A percentile compares a stretch with the other conserved stretches of the same genome.
Conservation (phyloP, 2,329 filamentous ascomycete species). For the Penicillium palitans region DNA sequence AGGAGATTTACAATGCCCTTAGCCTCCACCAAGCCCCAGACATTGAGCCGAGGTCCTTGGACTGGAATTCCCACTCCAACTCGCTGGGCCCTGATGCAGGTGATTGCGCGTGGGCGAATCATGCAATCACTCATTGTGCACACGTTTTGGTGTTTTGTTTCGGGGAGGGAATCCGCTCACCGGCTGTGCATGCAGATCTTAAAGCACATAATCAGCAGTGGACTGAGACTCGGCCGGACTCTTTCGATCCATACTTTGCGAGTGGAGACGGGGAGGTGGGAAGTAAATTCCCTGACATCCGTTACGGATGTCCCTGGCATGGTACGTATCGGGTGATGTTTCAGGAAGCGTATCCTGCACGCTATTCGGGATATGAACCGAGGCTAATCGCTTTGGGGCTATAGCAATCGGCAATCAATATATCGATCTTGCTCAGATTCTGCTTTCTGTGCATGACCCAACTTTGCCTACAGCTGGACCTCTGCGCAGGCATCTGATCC, state of each 20-base stretch:
- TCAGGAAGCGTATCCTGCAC: background rate
- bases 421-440: slow-evolving; percentile 20
- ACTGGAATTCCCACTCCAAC: slow-evolving; percentile 32
- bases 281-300: slow-evolving; percentile 23
- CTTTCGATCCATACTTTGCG: slow-evolving; percentile 27
- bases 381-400: background rate
- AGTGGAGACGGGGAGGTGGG: slow-evolving; percentile 20
- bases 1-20: slow-evolving; percentile 38
- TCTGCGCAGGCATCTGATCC: slow-evolving; percentile 14
- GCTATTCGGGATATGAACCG: background rate
- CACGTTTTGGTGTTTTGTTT: slow-evolving; percentile 30
- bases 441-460: slow-evolving; percentile 22
- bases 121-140: slow-evolving; percentile 38
- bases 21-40: slow-evolving; percentile 30
- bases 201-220: slow-evolving; percentile 21
- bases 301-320: slow-evolving; percentile 27
- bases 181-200: slow-evolving; percentile 18
- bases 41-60: slow-evolving; percentile 29
- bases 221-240: slow-evolving; percentile 20
- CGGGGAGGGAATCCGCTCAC: slow-evolving; percentile 17
- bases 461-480: slow-evolving; percentile 19
- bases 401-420: slow-evolving; percentile 27
- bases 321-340: slow-evolving; percentile 14
- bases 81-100: slow-evolving; percentile 40
- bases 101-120: slow-evolving; percentile 46